Conservation (phyloP, 257 asterid genomes). For the Anisodus tanguticus region DNA sequence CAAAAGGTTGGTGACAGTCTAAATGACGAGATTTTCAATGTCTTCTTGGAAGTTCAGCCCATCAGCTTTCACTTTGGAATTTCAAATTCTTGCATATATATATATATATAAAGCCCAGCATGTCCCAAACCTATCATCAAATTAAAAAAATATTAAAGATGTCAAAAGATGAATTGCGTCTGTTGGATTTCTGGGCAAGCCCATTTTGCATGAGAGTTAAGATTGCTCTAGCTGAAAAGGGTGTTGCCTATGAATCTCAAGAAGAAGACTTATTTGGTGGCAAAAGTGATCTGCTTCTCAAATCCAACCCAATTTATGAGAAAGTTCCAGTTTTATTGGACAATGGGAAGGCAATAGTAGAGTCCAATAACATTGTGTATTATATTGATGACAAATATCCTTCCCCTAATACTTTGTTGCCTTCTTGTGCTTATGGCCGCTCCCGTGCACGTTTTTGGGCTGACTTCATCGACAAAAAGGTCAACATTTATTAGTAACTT, state of each 20-base stretch:
- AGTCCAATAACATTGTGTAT: slow-evolving; percentile 69
- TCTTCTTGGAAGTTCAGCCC: slow-evolving; percentile 9
- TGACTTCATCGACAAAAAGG: slow-evolving; percentile 84
- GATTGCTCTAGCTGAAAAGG: slow-evolving; percentile 68
- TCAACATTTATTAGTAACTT: not conserved
- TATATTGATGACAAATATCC: slow-evolving; percentile 75
- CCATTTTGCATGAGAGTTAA: slow-evolving; percentile 62
- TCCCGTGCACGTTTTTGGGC: slow-evolving; percentile 80
- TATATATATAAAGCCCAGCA: not conserved
- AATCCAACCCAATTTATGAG: slow-evolving; percentile 67
- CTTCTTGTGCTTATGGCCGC: slow-evolving; percentile 59
- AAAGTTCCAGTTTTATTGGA: slow-evolving; percentile 82
- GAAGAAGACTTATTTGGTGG: slow-evolving; percentile 65
- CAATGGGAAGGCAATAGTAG: slow-evolving; percentile 62
- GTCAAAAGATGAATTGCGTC: slow-evolving; percentile 52
- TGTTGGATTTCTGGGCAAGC: slow-evolving; percentile 68
- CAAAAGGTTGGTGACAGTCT: too few species aligned
- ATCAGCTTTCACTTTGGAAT: not conserved
- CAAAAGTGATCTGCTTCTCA: slow-evolving; percentile 63
- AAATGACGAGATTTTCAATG: not conserved
- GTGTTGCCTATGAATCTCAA: slow-evolving; percentile 47
- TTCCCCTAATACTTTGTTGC: slow-evolving; percentile 48
- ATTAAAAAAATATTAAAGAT: slow-evolving; percentile 29
- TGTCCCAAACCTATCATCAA: not conserved
- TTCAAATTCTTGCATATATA: not conserved